Percentiles rank a stretch among this genome's conserved stretches.
These are phyloP conservation scores for Cotoneaster glaucophyllus DNA, from an alignment of 306 rosid genomes.

Conservation along the genomic window DNA sequence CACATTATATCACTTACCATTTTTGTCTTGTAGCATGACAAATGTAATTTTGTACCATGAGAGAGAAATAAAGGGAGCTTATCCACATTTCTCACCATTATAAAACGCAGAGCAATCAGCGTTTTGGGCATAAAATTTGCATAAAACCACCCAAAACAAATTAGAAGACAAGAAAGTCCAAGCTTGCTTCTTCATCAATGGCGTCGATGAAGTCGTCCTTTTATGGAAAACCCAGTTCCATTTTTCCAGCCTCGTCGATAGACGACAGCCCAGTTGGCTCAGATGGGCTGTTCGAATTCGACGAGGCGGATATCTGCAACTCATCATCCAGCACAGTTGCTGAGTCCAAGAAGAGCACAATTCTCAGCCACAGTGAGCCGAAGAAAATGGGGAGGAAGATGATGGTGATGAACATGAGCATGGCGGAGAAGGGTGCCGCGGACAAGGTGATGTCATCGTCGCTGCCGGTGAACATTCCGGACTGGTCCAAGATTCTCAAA, in stretches of 20 bases:
- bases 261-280: slow-evolving; percentile 8
- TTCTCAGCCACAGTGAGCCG: slow-evolving; percentile 17
- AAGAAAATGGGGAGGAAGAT: slow-evolving; percentile 18
- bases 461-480: slow-evolving; percentile 72
- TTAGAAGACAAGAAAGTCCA: background rate
- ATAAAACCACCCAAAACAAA: background rate
- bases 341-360: slow-evolving; percentile 17
- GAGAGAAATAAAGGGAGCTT: slow-evolving; percentile 5
- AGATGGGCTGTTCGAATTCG: slow-evolving; percentile 37
- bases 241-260: slow-evolving; percentile 25
- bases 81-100: slow-evolving; percentile 29
- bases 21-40: slow-evolving; percentile 13
- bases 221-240: slow-evolving; percentile 35
- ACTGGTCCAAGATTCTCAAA: slow-evolving; percentile 77
- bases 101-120: slow-evolving; percentile 14
- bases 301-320: slow-evolving; percentile 57
- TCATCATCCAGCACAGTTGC: background rate
- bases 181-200: slow-evolving; percentile 36
- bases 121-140: background rate
- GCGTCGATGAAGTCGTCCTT: slow-evolving; percentile 49
- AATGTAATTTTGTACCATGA: slow-evolving; percentile 13
- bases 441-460: slow-evolving; percentile 27
- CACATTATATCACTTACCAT: slow-evolving; percentile 1
- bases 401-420: background rate
- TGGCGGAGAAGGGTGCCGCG: background rate